Base-by-base conservation (phyloP, 1,284 basidiomycete species). In the Ceraceosorus guamensis region DNA sequence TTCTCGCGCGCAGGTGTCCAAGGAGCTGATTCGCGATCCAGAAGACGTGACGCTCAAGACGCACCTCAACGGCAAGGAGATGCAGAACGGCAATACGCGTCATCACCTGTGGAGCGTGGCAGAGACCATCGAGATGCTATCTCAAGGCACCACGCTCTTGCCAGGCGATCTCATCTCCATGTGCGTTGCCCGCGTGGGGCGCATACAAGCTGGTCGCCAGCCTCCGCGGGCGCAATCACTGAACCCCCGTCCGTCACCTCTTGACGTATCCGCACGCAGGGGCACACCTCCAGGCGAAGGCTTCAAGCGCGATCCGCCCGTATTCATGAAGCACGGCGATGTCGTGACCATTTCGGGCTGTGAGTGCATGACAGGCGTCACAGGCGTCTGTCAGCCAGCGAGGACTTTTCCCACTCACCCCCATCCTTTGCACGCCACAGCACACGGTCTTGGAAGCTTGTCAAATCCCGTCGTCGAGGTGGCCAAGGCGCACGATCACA, bases 81-180 rank as follows among this genome's bases (percentile, higher is more conserved):
- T 88, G 51, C 89, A 92, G 75, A 80, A 87, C 56, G 87, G 88
- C 0, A 85, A 79, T 37, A 89, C 88, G 2, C 77, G 24, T 2
- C 59, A 68, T 34, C 62, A 74, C 67, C 71, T 75, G 16, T 66
- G 61, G 48, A 55, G 65, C 46, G 60, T 71, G 31, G 57, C 71
- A 5, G 67, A 70, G 55, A 70, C 67, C 0, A 35, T 70, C 5
- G 49, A 55, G 5, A 55, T 64, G 45, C 43, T 70, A 11, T 60
- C 56, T 13, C 48, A 59, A 64, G 49, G 54, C 1, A 89, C 89
- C 4, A 93, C 90, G 0, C 83, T 95, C 30, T 82, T 84, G 60
- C 83, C 87, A 0, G 91, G 90, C 0, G 85, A 86, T 0, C 79
- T 91, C 60, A 87, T 91, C 67, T 81, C 89, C 67, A 91, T 88